A percentile compares a stretch with the other conserved stretches of the same genome.
Conservation (phyloP, 306 rosid species). For the Styphnolobium japonicum region DNA sequence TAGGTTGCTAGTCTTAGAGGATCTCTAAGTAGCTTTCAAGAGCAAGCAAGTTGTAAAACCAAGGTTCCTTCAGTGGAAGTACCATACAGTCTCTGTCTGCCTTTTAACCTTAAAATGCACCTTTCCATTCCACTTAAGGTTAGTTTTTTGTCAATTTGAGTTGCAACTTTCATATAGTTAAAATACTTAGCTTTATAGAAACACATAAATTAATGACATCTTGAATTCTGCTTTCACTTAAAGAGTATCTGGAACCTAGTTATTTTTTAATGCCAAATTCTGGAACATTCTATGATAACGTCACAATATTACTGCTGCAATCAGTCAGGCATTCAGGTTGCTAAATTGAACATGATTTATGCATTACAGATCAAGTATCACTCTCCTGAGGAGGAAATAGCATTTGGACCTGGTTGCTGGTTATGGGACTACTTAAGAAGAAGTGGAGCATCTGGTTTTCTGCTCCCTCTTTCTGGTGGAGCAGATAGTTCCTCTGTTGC, state of each 20-base stretch:
- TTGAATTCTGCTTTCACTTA: slow-evolving; percentile 10
- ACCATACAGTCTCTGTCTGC: slow-evolving; percentile 61
- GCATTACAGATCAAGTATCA: slow-evolving; percentile 73
- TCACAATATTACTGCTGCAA: neutral
- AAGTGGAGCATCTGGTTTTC: slow-evolving; percentile 98
- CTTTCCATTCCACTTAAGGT: slow-evolving; percentile 86
- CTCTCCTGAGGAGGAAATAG: slow-evolving; percentile 94
- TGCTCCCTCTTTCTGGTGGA: slow-evolving; percentile 99
- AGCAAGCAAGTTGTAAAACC: slow-evolving; percentile 93
- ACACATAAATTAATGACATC: neutral
- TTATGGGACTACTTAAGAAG: slow-evolving; percentile 97
- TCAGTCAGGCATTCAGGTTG: slow-evolving; percentile 12
- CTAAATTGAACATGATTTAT: slow-evolving; percentile 29
- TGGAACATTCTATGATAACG: neutral
- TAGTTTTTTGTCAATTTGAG: slow-evolving; percentile 27
- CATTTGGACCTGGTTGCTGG: slow-evolving; percentile 98
- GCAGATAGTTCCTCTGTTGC: slow-evolving; percentile 99
- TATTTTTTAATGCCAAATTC: neutral
- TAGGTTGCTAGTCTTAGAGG: slow-evolving; percentile 98
- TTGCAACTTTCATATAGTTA: slow-evolving; percentile 19
- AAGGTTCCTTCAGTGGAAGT: slow-evolving; percentile 73
- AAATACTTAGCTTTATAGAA: neutral
- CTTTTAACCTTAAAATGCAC: slow-evolving; percentile 62
- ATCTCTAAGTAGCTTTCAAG: slow-evolving; percentile 93
- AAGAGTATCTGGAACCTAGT: neutral